These are phyloP conservation scores for Chenopodium suecicum DNA, from an alignment of 148 eudicot species.

Conservation along the genomic window DNA sequence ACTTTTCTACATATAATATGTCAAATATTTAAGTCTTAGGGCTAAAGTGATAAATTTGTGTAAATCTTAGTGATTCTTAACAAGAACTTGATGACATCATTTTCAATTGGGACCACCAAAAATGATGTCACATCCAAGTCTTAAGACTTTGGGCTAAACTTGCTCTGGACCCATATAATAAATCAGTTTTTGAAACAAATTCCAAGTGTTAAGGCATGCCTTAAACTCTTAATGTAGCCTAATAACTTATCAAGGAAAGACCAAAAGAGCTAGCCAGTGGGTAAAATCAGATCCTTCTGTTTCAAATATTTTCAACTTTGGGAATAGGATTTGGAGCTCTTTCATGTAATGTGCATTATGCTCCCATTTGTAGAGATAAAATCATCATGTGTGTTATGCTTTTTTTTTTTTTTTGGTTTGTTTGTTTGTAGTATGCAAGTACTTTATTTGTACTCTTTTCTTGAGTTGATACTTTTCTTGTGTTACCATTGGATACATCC, in stretches of 20 bases:
- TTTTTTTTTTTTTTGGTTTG: too few relatives aligned
- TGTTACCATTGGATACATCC: too few relatives aligned
- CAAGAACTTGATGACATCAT: too few relatives aligned
- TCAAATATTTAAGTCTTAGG: too few relatives aligned
- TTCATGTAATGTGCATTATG: not conserved
- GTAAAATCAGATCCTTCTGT: not conserved
- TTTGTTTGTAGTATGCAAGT: too few relatives aligned
- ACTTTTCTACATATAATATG: too few relatives aligned
- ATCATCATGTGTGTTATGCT: too few relatives aligned
- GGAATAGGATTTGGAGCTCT: not conserved
- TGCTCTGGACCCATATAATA: not conserved
- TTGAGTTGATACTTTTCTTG: not conserved
- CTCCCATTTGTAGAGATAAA: not conserved
- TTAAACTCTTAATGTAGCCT: not conserved
- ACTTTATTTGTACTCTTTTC: not conserved
- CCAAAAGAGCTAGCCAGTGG: not conserved
- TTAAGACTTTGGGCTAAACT: too few relatives aligned
- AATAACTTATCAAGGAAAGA: not conserved
- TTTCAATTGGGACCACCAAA: too few relatives aligned
- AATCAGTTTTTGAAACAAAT: not conserved
- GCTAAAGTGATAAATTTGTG: too few relatives aligned
- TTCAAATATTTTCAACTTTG: not conserved
- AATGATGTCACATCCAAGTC: too few relatives aligned
- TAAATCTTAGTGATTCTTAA: too few relatives aligned
- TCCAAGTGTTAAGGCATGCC: not conserved